Conservation (phyloP, 768 basidiomycete species). For the Auriscalpium microsporum region DNA sequence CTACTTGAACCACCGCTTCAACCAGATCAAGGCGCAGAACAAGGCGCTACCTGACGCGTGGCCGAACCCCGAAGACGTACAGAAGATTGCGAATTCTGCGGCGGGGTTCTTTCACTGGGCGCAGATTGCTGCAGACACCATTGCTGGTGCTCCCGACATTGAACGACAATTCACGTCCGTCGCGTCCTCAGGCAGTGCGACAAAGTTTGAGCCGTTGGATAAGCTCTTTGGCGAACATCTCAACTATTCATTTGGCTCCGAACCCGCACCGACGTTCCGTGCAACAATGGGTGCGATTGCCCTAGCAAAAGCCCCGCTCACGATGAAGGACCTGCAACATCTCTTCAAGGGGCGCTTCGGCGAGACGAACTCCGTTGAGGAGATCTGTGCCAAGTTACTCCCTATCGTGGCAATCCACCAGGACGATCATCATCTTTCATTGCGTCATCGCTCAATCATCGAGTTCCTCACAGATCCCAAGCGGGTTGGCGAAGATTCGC, state of each 20-base stretch:
- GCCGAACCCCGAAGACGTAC: conserved; percentile 2
- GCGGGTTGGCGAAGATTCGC: background rate
- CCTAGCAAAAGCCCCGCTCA: conserved; percentile 2
- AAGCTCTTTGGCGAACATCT: background rate
- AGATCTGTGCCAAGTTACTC: conserved; percentile 2
- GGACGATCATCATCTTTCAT: background rate
- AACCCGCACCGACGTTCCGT: background rate
- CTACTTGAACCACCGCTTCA: conserved; percentile 6
- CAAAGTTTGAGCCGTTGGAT: conserved; percentile 1
- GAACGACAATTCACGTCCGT: background rate
- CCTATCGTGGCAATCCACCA: conserved; percentile 4
- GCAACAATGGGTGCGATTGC: conserved; percentile 4
- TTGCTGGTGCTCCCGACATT: background rate
- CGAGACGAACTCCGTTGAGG: background rate
- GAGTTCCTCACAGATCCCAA: conserved; percentile 10
- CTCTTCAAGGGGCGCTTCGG: conserved; percentile 1
- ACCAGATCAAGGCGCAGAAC: conserved; percentile 4
- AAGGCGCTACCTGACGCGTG: background rate
- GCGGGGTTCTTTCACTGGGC: conserved; percentile 9
- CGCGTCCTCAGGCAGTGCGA: conserved; percentile 1
- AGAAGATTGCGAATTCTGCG: background rate
- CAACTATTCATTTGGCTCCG: background rate
- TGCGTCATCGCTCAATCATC: conserved; percentile 7
- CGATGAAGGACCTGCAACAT: conserved; percentile 5
- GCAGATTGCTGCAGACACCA: conserved; percentile 1